These are phyloP conservation scores for Quercus agrifolia DNA, from an alignment of 306 rosid species.

Conservation along the genomic window DNA sequence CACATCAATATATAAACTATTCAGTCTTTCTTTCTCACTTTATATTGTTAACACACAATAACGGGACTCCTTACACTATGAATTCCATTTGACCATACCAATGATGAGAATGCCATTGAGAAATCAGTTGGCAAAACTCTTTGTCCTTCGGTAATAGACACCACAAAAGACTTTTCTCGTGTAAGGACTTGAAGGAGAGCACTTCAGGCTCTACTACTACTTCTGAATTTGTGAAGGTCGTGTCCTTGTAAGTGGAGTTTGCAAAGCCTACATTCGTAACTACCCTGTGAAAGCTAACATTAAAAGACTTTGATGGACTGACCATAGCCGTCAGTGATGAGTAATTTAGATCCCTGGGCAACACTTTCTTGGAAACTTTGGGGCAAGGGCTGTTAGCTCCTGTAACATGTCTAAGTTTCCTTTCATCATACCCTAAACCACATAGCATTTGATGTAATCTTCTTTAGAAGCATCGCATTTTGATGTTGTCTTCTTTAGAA, in stretches of 20 bases:
- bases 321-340: background rate
- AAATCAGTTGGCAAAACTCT: background rate
- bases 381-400: conserved; percentile 12
- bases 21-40: no score
- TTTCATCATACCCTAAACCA: background rate
- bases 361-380: background rate
- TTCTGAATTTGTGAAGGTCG: background rate
- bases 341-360: conserved; percentile 11
- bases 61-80: conserved; percentile 23
- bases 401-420: background rate
- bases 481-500: conserved; percentile 12
- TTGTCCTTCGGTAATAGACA: conserved; percentile 6
- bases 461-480: conserved; percentile 10
- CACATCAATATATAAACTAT: no score
- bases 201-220: conserved; percentile 10
- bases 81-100: conserved; percentile 21
- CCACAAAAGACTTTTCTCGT: conserved; percentile 1
- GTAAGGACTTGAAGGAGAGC: conserved; percentile 3
- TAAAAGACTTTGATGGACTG: background rate
- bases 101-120: background rate
- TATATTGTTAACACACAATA: background rate
- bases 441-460: conserved; percentile 23
- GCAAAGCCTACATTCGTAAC: conserved; percentile 28
- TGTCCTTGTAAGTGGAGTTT: conserved; percentile 27
- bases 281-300: background rate